phyloP scores from a whole-genome alignment of 2,329 filamentous ascomycete genomes.

The Plectosphaerella cucumerina region DNA sequence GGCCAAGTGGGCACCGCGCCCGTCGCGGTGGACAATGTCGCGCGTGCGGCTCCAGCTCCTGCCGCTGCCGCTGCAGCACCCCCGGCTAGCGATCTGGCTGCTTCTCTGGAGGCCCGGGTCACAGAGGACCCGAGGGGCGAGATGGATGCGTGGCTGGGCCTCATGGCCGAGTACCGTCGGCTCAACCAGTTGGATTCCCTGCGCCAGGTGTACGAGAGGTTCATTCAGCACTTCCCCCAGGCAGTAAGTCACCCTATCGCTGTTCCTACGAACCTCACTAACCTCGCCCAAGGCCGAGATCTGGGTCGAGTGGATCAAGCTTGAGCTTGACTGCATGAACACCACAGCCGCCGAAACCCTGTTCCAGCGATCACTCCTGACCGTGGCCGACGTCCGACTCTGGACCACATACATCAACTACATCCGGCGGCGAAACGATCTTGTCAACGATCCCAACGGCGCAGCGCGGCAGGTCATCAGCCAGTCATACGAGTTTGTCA shows the following conservation, averaged over 20 bases:
- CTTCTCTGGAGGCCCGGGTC: constrained; percentile 84
- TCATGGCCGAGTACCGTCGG: constrained; percentile 81
- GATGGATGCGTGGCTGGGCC: constrained; percentile 81
- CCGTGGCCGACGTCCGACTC: constrained; percentile 76
- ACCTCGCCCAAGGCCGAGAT: constrained; percentile 69
- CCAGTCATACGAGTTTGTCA: constrained; percentile 87
- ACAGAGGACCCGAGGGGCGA: constrained; percentile 90
- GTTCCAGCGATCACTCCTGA: constrained; percentile 74
- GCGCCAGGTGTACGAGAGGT: constrained; percentile 76
- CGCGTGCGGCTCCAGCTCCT: constrained; percentile 34
- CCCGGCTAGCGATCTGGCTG: constrained; percentile 55
- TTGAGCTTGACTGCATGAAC: constrained; percentile 86
- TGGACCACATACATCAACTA: constrained; percentile 96
- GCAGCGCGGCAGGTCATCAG: constrained; percentile 74
- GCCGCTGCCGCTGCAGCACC: constrained; percentile 32
- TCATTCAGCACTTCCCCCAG: constrained; percentile 83
- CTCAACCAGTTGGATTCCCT: constrained; percentile 80
- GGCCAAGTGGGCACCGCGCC: constrained; percentile 5
- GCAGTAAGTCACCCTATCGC: constrained; percentile 61
- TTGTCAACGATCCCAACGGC: constrained; percentile 71
- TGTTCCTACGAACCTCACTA: constrained; percentile 18
- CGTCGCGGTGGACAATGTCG: constrained; percentile 14
- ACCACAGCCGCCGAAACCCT: constrained; percentile 76
- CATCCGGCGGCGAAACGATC: constrained; percentile 83
- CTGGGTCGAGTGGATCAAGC: constrained; percentile 83